These are phyloP conservation scores for Fusarium protoensiforme DNA, from an alignment of 2,329 filamentous ascomycete genomes.

Conservation along the genomic window DNA sequence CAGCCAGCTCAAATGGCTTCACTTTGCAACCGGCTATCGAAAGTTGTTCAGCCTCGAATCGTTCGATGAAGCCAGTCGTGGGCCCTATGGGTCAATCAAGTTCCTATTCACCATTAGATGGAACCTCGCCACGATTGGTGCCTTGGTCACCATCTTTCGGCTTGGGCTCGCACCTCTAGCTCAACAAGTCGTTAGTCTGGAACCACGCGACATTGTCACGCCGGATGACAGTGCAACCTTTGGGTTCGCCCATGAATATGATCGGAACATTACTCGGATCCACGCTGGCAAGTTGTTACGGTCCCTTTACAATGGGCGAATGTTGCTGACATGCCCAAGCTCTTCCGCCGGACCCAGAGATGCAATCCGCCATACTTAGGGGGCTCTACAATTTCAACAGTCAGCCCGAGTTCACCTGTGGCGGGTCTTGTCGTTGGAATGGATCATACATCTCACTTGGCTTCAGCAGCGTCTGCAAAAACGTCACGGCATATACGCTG, in stretches of 20 bases:
- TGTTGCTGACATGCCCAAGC: not conserved
- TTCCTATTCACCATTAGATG: not conserved
- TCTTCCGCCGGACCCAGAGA: not conserved
- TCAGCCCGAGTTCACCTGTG: conserved; percentile 2
- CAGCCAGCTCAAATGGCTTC: conserved; percentile 24
- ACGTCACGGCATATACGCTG: conserved; percentile 7
- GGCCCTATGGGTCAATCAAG: conserved; percentile 8
- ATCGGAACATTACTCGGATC: not conserved
- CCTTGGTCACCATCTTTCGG: conserved; percentile 9
- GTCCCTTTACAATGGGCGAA: not conserved
- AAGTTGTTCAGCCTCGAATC: conserved; percentile 1
- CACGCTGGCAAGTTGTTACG: not conserved
- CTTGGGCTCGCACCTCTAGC: conserved; percentile 11
- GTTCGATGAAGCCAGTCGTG: conserved; percentile 21
- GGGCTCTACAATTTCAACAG: conserved; percentile 12
- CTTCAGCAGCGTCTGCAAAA: conserved; percentile 9
- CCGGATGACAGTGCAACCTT: not conserved
- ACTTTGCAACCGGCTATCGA: conserved; percentile 4
- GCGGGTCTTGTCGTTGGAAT: conserved; percentile 13
- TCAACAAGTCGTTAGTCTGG: conserved; percentile 7
- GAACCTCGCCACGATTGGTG: conserved; percentile 21
- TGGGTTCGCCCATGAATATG: conserved; percentile 12
- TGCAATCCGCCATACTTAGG: conserved; percentile 17
- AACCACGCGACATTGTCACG: not conserved
- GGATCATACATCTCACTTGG: conserved; percentile 7